Percentiles rank a stretch among this genome's conserved stretches.
Conservation (phyloP, 306 rosid species). For the Arachis hypogaea region DNA sequence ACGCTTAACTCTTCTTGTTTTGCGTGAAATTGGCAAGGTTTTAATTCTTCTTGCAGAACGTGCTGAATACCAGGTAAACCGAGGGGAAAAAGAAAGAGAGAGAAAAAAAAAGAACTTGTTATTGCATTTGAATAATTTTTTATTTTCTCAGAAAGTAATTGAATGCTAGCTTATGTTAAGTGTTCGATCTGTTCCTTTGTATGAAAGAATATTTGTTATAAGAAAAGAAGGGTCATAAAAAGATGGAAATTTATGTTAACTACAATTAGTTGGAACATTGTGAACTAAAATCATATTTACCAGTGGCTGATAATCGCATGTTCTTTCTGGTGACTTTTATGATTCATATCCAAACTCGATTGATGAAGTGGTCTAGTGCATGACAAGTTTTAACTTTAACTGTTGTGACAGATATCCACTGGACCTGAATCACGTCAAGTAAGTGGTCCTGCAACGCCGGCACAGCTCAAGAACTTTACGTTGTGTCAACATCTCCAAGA, state of each 20-base stretch:
- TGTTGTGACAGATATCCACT: conserved; percentile 77
- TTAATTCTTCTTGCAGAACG: conserved; percentile 82
- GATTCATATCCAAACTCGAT: conserved; percentile 25
- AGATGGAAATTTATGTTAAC: conserved; percentile 25
- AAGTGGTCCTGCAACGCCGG: conserved; percentile 84
- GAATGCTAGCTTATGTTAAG: conserved; percentile 12
- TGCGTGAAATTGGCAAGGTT: conserved; percentile 96
- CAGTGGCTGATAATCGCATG: not conserved
- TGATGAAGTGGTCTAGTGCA: conserved; percentile 21
- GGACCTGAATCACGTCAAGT: conserved; percentile 99
- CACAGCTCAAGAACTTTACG: conserved; percentile 89
- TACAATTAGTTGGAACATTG: conserved; percentile 1
- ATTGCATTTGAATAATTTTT: conserved; percentile 22
- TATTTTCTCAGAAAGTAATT: conserved; percentile 10
- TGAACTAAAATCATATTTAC: conserved; percentile 6
- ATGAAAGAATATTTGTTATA: not conserved
- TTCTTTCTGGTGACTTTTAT: not conserved
- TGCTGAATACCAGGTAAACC: conserved; percentile 83
- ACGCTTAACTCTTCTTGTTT: conserved; percentile 91
- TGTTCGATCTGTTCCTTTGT: not conserved
- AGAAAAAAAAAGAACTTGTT: not conserved
- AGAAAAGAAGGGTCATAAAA: not conserved
- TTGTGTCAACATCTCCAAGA: conserved; percentile 95
- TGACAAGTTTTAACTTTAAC: conserved; percentile 22
- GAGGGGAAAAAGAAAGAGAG: not conserved